Conservation (phyloP, 106 monocot species). For the Dioscorea alata region DNA sequence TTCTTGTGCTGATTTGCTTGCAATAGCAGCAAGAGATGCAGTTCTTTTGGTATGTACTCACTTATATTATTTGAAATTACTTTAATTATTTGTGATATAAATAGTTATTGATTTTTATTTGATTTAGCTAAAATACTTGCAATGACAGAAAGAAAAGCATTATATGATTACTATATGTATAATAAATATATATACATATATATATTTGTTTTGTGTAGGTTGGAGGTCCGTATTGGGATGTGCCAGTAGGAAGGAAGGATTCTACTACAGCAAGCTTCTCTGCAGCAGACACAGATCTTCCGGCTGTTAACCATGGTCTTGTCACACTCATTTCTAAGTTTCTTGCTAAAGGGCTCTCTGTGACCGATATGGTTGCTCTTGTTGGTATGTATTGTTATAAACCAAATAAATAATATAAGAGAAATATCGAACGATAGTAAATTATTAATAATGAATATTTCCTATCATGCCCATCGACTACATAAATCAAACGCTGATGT, state of each 20-base stretch:
- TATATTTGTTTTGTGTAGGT: slow-evolving; percentile 24
- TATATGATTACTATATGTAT: too few relatives aligned
- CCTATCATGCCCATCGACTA: too few relatives aligned
- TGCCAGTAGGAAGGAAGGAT: slow-evolving; percentile 70
- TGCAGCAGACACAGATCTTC: slow-evolving; percentile 58
- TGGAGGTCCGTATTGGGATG: slow-evolving; percentile 91
- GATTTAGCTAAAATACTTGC: too few relatives aligned
- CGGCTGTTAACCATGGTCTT: slow-evolving; percentile 46
- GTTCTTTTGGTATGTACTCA: slow-evolving; percentile 43
- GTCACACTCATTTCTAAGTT: slow-evolving; percentile 58
- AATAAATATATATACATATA: too few relatives aligned
- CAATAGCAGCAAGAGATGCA: slow-evolving; percentile 79
- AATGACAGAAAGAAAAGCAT: too few relatives aligned
- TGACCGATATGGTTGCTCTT: slow-evolving; percentile 74
- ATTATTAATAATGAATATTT: too few relatives aligned
- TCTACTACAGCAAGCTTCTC: slow-evolving; percentile 62
- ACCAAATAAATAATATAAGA: too few relatives aligned
- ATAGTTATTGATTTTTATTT: too few relatives aligned
- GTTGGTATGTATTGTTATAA: slow-evolving; percentile 28
- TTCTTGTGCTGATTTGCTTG: slow-evolving; percentile 81
- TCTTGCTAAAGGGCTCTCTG: slow-evolving; percentile 58
- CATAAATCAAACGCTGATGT: too few relatives aligned
- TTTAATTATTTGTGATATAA: too few relatives aligned
- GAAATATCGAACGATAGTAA: too few relatives aligned
- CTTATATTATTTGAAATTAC: too few relatives aligned